Base-by-base conservation (phyloP, 2,329 filamentous ascomycete species). In the Microthyrium microscopicum region DNA sequence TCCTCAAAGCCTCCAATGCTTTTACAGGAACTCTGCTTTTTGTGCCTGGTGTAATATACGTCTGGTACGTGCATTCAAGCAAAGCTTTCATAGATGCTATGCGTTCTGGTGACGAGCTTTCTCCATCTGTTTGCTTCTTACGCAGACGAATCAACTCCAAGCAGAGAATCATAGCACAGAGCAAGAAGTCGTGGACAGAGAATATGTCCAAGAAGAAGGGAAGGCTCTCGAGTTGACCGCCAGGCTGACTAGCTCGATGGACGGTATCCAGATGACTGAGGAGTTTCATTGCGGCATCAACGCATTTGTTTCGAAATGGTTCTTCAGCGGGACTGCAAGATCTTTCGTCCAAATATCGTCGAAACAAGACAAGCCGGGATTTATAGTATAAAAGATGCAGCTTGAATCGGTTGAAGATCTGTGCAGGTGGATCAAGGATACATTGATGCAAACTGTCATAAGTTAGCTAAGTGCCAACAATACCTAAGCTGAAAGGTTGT, bases 381-480 rank as follows among this genome's bases (percentile, higher is more conserved):
- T 67, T 67, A 29, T 62, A 58, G 42, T 63, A 65, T 4, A 66
- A 48, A 4, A 70, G 46, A 13, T 68, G 58, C 16, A 71, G 45
- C 26, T 61, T 66, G 39, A 67, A 58, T 4, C 63, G 56, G 17
- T 57, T 55, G 51, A 70, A 63, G 20, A 72, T 57, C 6, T 65
- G 41, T n/a, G 61, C 54, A 1, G 64, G 53, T 1, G 60, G 47
- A 31, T 70, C 64, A 3, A 56, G 58, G 15, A 69, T 54, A 4
- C 57, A 62, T 19, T 54, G 47, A 17, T 52, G 48, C 34, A 57
- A 45, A 5, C 55, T 42, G 3, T 48, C n/a, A n/a, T n/a, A n/a
- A n/a, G n/a, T n/a, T n/a, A n/a, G n/a, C n/a, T n/a, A n/a, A n/a
- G n/a, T n/a, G n/a, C n/a, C n/a, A n/a, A 50, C 39, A 57, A 50